A percentile compares a stretch with the other conserved stretches of the same genome.
These are phyloP conservation scores for Fomitiporia mediterranea DNA, from an alignment of 1,284 basidiomycete species.

Conservation along the genomic window DNA sequence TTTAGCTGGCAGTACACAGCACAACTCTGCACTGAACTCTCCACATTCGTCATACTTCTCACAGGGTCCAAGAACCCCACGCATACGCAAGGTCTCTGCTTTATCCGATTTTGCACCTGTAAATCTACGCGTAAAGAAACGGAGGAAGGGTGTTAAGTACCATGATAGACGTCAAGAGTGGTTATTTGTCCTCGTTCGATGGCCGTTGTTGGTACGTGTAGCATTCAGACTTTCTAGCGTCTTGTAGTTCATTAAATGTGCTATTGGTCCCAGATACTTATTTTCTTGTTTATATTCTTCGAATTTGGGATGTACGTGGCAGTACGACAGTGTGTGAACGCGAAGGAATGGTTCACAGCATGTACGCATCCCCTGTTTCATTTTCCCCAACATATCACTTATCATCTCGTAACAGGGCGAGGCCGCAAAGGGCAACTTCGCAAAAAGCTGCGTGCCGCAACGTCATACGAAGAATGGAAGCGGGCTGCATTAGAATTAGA, in stretches of 20 bases:
- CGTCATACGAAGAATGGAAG: conserved; percentile 82
- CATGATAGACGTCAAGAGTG: conserved; percentile 64
- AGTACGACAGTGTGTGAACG: conserved; percentile 87
- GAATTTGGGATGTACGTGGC: conserved; percentile 87
- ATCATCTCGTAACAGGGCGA: conserved; percentile 50
- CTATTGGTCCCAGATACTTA: conserved; percentile 50
- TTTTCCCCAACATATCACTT: conserved; percentile 6
- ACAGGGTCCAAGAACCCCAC: conserved; percentile 26
- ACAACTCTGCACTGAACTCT: conserved; percentile 32
- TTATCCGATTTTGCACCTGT: conserved; percentile 92
- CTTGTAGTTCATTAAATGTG: neutral
- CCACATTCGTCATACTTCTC: conserved; percentile 27
- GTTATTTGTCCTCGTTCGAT: conserved; percentile 78
- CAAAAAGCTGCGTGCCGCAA: conserved; percentile 68
- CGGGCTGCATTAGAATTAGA: conserved; percentile 77
- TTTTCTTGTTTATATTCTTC: conserved; percentile 79
- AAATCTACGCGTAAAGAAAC: conserved; percentile 70
- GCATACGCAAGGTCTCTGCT: conserved; percentile 77
- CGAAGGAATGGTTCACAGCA: conserved; percentile 87
- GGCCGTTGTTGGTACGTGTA: conserved; percentile 77
- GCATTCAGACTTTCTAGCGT: conserved; percentile 17
- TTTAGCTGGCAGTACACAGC: conserved; percentile 30
- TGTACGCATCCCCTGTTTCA: conserved; percentile 42
- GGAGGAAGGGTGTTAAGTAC: conserved; percentile 45
- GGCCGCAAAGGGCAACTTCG: conserved; percentile 80